phyloP scores from a whole-genome alignment of 768 basidiomycete species.

The Trametes cingulata region DNA sequence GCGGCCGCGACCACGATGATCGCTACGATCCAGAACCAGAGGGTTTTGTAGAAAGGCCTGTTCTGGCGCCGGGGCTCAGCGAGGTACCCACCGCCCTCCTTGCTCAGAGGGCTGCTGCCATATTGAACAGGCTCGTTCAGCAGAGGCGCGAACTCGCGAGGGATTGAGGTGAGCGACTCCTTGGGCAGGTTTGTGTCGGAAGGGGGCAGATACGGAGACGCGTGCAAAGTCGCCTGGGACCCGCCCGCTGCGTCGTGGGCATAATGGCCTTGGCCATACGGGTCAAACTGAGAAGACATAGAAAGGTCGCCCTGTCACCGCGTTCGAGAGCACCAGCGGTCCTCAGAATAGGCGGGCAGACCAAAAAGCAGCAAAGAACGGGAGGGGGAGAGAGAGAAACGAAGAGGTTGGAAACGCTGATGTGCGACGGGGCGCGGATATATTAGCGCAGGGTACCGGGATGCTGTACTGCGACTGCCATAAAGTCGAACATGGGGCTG shows the following conservation, averaged over 20 bases:
- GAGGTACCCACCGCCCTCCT: slow-evolving; percentile 48
- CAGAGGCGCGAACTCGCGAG: slow-evolving; percentile 6
- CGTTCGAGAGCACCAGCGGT: neutral
- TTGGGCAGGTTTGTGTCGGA: neutral
- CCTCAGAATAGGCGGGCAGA: neutral
- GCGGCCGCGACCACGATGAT: slow-evolving; percentile 53
- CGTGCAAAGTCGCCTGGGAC: slow-evolving; percentile 6
- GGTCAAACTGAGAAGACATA: slow-evolving; percentile 1
- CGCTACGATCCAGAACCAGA: slow-evolving; percentile 11
- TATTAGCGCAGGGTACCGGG: neutral
- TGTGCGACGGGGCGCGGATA: neutral
- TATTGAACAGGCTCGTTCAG: neutral
- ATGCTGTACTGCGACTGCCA: neutral
- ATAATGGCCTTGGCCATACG: neutral
- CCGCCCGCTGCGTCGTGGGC: neutral
- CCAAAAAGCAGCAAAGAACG: neutral
- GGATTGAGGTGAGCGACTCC: neutral
- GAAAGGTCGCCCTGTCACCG: neutral
- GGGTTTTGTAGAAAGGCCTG: slow-evolving; percentile 43
- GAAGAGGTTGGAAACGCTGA: neutral
- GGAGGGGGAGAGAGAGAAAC: neutral
- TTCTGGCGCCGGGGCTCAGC: slow-evolving; percentile 27
- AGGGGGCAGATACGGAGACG: neutral
- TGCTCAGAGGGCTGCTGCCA: slow-evolving; percentile 1
- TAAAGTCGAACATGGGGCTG: too few species aligned